phyloP scores from a whole-genome alignment of 805 yeast genomes.

The Saccharomycopsis sp. region DNA sequence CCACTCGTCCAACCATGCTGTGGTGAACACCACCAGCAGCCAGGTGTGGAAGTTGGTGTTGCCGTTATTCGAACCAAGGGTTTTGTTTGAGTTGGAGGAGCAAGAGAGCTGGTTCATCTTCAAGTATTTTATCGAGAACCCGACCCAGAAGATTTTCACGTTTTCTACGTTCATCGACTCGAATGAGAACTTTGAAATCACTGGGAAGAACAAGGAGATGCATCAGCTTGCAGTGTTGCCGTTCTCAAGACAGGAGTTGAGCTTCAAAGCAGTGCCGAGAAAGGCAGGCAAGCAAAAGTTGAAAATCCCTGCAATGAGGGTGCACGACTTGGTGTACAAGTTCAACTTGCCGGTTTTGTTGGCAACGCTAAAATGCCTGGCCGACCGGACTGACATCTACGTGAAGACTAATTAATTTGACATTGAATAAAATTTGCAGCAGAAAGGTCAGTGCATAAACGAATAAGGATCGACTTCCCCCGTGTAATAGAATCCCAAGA shows the following conservation, averaged over 20 bases:
- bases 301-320: conserved; percentile 52
- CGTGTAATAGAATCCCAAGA: conserved; percentile 73
- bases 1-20: conserved; percentile 14
- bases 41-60: conserved; percentile 43
- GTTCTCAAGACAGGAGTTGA: conserved; percentile 40
- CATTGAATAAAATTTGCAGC: too few species aligned
- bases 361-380: conserved; percentile 28
- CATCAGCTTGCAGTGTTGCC: conserved; percentile 45
- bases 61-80: conserved; percentile 65
- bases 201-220: conserved; percentile 29
- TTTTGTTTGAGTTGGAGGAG: conserved; percentile 35
- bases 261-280: conserved; percentile 25
- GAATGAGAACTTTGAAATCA: conserved; percentile 29
- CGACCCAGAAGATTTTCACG: conserved; percentile 59
- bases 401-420: not conserved
- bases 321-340: conserved; percentile 60
- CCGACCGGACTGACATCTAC: conserved; percentile 24
- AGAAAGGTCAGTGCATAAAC: conserved; percentile 10
- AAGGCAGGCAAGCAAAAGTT: conserved; percentile 21
- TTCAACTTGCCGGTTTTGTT: conserved; percentile 47
- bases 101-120: conserved; percentile 24
- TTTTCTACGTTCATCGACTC: conserved; percentile 43
- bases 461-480: conserved; percentile 23
- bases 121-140: conserved; percentile 58
- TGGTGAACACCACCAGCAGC: conserved; percentile 27